phyloP scores from a whole-genome alignment of 2,329 filamentous ascomycete species.

The Gyromitra esculenta region DNA sequence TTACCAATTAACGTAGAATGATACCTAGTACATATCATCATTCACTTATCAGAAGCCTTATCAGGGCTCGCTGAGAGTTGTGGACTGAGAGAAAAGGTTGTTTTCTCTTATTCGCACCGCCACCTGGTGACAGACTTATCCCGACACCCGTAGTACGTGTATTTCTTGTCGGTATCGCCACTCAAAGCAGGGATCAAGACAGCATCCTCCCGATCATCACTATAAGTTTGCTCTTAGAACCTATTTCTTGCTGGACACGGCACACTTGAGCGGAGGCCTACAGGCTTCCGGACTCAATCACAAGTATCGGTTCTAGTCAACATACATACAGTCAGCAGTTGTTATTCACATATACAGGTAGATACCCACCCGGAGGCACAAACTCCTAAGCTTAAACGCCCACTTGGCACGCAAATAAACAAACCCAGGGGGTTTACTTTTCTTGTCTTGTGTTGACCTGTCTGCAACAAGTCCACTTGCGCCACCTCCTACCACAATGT shows the following conservation, averaged over 20 bases:
- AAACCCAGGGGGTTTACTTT: slow-evolving; percentile 57
- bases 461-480: slow-evolving; percentile 67
- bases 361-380: background rate
- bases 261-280: slow-evolving; percentile 22
- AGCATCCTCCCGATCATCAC: slow-evolving; percentile 28
- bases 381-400: background rate
- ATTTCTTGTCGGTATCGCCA: slow-evolving; percentile 19
- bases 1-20: no score
- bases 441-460: slow-evolving; percentile 63
- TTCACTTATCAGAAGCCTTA: no score
- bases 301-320: slow-evolving; percentile 50
- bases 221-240: background rate
- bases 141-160: no score
- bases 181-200: slow-evolving; percentile 39
- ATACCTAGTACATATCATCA: no score
- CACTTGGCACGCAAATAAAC: background rate
- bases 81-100: no score
- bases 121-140: no score
- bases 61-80: no score
- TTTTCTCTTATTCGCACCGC: no score
- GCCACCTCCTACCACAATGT: slow-evolving; percentile 66
- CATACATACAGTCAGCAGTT: slow-evolving; percentile 1
- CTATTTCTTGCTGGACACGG: background rate
- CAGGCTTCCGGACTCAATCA: slow-evolving; percentile 54
- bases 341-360: background rate